A percentile compares a stretch with the other conserved stretches of the same genome.
These are phyloP conservation scores for Candida taoyuanica DNA, from an alignment of 805 yeast genomes.

Conservation along the genomic window DNA sequence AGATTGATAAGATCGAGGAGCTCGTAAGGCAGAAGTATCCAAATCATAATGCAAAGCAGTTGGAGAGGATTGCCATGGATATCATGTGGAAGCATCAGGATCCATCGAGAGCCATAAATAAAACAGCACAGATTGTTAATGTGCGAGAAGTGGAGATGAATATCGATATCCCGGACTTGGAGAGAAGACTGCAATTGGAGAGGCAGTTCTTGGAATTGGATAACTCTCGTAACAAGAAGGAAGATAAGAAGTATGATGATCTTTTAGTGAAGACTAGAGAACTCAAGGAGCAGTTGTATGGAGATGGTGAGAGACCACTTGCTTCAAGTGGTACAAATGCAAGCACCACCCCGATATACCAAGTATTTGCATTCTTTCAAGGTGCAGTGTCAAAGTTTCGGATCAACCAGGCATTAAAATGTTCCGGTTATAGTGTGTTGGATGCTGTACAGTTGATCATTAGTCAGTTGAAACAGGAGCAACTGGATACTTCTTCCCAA, in stretches of 20 bases:
- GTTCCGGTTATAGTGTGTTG: slow-evolving; percentile 33
- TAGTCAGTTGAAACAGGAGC: slow-evolving; percentile 17
- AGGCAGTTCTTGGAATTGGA: slow-evolving; percentile 21
- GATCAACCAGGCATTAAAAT: slow-evolving; percentile 33
- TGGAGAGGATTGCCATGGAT: slow-evolving; percentile 35
- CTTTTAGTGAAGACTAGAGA: slow-evolving; percentile 18
- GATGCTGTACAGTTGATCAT: slow-evolving; percentile 22
- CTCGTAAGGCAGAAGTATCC: slow-evolving; percentile 25
- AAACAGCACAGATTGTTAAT: slow-evolving; percentile 20
- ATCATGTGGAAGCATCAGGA: slow-evolving; percentile 39
- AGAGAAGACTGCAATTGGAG: slow-evolving; percentile 25
- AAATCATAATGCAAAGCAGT: slow-evolving; percentile 19
- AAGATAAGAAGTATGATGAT: slow-evolving; percentile 10
- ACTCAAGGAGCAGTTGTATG: slow-evolving; percentile 20
- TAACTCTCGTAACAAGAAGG: slow-evolving; percentile 3
- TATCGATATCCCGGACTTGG: slow-evolving; percentile 25
- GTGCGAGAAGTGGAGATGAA: slow-evolving; percentile 16
- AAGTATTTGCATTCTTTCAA: slow-evolving; percentile 32
- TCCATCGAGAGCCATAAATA: slow-evolving; percentile 18
- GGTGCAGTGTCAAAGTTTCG: slow-evolving; percentile 28
- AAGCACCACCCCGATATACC: slow-evolving; percentile 34
- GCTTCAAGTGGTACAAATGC: no score
- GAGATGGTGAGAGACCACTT: slow-evolving; percentile 6
- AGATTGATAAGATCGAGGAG: slow-evolving; percentile 34
- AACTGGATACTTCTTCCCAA: not conserved